Conservation (phyloP, 352 stramenopile genomes). For the Phytophthora fragariae region DNA sequence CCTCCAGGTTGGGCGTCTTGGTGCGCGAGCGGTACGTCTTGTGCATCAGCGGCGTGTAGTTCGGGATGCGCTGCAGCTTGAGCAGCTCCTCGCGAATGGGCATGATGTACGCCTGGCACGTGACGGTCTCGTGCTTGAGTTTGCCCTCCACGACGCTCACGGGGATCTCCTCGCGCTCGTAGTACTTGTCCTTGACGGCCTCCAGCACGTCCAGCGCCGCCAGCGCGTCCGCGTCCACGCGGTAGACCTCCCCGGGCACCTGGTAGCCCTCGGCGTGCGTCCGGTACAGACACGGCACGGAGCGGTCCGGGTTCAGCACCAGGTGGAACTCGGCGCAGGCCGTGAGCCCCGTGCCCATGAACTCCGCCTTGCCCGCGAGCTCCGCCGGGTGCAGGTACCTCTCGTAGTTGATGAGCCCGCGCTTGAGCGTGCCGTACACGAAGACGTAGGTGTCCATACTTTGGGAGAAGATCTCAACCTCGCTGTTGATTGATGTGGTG, state of each 20-base stretch:
- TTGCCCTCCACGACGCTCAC: constrained; percentile 60
- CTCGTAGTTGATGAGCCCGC: constrained; percentile 76
- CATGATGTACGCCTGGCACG: constrained; percentile 69
- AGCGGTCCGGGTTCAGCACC: constrained; percentile 66
- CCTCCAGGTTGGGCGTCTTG: constrained; percentile 49
- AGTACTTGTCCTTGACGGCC: constrained; percentile 71
- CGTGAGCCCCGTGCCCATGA: constrained; percentile 56
- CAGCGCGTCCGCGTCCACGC: constrained; percentile 62
- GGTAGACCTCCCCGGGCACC: constrained; percentile 70
- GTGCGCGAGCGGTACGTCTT: constrained; percentile 53
- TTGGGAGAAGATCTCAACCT: constrained; percentile 11
- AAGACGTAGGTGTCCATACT: constrained; percentile 67
- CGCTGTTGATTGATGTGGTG: not conserved
- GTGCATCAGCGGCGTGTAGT: constrained; percentile 67
- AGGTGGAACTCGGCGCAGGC: constrained; percentile 54
- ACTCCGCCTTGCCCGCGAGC: constrained; percentile 56
- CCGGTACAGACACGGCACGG: constrained; percentile 67
- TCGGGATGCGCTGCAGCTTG: constrained; percentile 50
- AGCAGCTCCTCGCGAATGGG: constrained; percentile 58
- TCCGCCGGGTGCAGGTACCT: constrained; percentile 63
- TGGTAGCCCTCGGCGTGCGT: constrained; percentile 47
- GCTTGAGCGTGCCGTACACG: constrained; percentile 84
- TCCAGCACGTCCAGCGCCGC: constrained; percentile 79
- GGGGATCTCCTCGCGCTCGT: constrained; percentile 68
- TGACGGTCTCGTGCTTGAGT: constrained; percentile 48